phyloP scores from a whole-genome alignment of 2,329 filamentous ascomycete genomes.

The Trichophyton schoenleinii region DNA sequence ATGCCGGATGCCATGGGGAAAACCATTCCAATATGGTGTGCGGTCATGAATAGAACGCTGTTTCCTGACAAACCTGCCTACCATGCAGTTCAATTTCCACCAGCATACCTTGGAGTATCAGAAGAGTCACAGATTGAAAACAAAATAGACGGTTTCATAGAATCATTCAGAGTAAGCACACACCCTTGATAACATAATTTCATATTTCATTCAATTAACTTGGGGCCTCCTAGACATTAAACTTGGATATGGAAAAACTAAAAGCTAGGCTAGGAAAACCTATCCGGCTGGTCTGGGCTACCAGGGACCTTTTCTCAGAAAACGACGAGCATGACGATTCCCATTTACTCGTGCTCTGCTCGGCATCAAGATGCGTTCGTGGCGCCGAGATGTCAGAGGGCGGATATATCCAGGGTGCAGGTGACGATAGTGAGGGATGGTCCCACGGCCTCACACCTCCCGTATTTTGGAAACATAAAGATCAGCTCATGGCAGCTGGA shows the following conservation, averaged over 20 bases:
- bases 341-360: conserved; percentile 70
- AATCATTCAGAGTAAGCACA: conserved; percentile 32
- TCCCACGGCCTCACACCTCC: conserved; percentile 62
- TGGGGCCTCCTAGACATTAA: conserved; percentile 39
- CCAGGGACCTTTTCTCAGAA: conserved; percentile 45
- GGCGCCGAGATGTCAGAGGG: conserved; percentile 57
- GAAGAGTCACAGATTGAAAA: conserved; percentile 67
- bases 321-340: conserved; percentile 33
- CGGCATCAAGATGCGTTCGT: conserved; percentile 59
- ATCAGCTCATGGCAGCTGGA: conserved; percentile 46
- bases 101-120: conserved; percentile 57
- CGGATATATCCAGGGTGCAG: conserved; percentile 86
- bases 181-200: too few species aligned
- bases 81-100: conserved; percentile 55
- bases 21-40: conserved; percentile 87
- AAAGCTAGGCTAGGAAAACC: conserved; percentile 53
- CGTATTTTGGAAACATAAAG: conserved; percentile 64
- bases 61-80: conserved; percentile 47
- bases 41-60: conserved; percentile 66
- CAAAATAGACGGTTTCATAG: conserved; percentile 45
- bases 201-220: not conserved
- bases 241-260: conserved; percentile 46
- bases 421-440: conserved; percentile 93
- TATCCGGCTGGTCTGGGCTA: conserved; percentile 67
- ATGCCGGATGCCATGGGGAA: conserved; percentile 94